Evolutionary conservation across 2,329 filamentous ascomycete species (phyloP), one percentile per base, ranked within the genome.

Genomic region (Fusarium pininemorale): DNA sequence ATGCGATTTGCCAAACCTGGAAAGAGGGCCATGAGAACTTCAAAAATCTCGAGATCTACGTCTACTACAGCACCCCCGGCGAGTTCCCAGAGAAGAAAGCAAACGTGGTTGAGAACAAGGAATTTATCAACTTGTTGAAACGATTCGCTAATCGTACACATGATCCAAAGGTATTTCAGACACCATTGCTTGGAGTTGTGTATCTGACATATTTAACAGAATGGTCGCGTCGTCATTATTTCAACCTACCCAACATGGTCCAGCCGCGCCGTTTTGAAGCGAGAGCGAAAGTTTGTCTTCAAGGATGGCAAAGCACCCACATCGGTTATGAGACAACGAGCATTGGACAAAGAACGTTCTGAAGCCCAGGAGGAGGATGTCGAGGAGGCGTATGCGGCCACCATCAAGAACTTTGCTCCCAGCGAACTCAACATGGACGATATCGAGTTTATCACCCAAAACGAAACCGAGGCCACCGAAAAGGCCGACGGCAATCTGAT

Each of bases 111-210:
- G 10, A 16, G 6, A 16, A 7, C 10, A 16, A 16, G 10, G 5
- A 12, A 24, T 44, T 7, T 3, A 24, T 24, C 8, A 7, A 10
- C 7, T 7, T 44, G 15, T 18, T 24, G 15, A 44, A 3, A 5
- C 41, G 3, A 7, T 18, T 44, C 10, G 15, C 41, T 7, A 10
- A 24, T 44, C 1, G 15, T 5, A 0, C 1, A 10, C 41, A 24
- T 12, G n/a, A 42, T 16, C 41, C 41, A 42, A 11, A 42, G 41
- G 14, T 42, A 42, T 42, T 16, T 11, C 41, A 42, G 11, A 42
- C 14, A 24, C 3, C 41, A 4, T 4, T n/a, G n/a, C n/a, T 7
- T n/a, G 9, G 22, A 42, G 10, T 42, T 24, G 9, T 45, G 24
- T 10, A 45, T 20, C 44, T 45, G 4, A 45, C 44, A 6, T 2